Conservation (phyloP, 2,329 filamentous ascomycete species). For the Ophiostoma australiae region DNA sequence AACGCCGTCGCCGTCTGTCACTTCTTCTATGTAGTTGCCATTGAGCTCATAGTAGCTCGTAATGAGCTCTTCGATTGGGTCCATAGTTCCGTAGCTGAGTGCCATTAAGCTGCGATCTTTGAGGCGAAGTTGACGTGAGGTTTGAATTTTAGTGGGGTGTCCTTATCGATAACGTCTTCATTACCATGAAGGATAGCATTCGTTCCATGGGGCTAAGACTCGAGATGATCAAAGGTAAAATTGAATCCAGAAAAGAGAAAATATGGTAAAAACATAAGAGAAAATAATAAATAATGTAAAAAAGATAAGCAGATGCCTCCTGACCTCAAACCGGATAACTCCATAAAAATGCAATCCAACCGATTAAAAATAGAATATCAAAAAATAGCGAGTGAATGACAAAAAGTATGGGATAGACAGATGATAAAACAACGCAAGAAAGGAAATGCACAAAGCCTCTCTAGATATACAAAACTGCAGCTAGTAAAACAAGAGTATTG, state of each 20-base stretch:
- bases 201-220: background rate
- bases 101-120: background rate
- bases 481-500: constrained; percentile 15
- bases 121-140: background rate
- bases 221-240: background rate
- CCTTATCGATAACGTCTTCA: background rate
- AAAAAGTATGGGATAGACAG: background rate
- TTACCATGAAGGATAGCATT: background rate
- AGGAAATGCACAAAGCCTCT: background rate
- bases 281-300: background rate
- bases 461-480: background rate
- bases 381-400: background rate
- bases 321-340: constrained; percentile 11
- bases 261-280: background rate
- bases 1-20: constrained; percentile 36
- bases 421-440: background rate
- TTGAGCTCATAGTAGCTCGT: constrained; percentile 72
- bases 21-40: constrained; percentile 52
- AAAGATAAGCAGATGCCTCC: background rate
- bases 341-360: constrained; percentile 19
- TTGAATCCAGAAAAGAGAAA: background rate
- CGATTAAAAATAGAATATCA: constrained; percentile 12
- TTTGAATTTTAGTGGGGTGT: background rate
- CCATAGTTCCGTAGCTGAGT: constrained; percentile 26
- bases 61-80: constrained; percentile 54